A percentile compares a stretch with the other conserved stretches of the same genome.
phyloP scores from a whole-genome alignment of 2,329 filamentous ascomycete species.

The Dactylellina drechsleri region DNA sequence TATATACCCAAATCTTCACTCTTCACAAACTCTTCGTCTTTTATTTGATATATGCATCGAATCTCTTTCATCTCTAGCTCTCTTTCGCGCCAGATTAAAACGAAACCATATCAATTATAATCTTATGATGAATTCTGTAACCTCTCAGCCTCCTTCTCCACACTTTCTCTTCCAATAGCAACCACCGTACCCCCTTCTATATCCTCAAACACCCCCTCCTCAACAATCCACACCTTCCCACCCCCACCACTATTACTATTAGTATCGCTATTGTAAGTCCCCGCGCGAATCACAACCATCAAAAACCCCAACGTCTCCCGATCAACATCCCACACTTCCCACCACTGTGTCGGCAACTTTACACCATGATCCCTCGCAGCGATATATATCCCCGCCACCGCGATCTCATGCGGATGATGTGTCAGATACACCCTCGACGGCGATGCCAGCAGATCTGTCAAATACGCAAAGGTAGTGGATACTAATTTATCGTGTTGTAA shows the following conservation, averaged over 20 bases:
- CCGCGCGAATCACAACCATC: slow-evolving; percentile 69
- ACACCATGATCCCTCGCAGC: slow-evolving; percentile 79
- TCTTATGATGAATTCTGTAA: slow-evolving; percentile 7
- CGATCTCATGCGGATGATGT: slow-evolving; percentile 85
- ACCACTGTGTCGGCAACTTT: slow-evolving; percentile 90
- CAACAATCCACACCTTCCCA: slow-evolving; percentile 35
- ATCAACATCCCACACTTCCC: slow-evolving; percentile 97
- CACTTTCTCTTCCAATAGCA: slow-evolving; percentile 29
- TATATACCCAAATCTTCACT: too few species aligned
- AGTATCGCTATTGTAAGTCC: slow-evolving; percentile 17
- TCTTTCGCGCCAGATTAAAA: neutral
- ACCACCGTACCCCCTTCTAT: slow-evolving; percentile 24
- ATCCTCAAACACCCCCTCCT: slow-evolving; percentile 38
- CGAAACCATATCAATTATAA: neutral
- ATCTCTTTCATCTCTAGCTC: neutral
- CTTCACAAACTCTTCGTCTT: too few species aligned
- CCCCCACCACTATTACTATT: too few species aligned
- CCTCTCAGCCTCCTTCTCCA: slow-evolving; percentile 27
- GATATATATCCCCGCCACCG: slow-evolving; percentile 90
- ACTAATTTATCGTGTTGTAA: slow-evolving; percentile 68
- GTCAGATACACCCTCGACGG: slow-evolving; percentile 91
- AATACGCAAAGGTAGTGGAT: slow-evolving; percentile 74
- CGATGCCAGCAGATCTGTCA: slow-evolving; percentile 86
- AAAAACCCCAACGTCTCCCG: slow-evolving; percentile 93
- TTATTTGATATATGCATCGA: neutral